Evolutionary conservation across 768 basidiomycete species (phyloP).

Genomic region (Leucocoprinus sp.): DNA sequence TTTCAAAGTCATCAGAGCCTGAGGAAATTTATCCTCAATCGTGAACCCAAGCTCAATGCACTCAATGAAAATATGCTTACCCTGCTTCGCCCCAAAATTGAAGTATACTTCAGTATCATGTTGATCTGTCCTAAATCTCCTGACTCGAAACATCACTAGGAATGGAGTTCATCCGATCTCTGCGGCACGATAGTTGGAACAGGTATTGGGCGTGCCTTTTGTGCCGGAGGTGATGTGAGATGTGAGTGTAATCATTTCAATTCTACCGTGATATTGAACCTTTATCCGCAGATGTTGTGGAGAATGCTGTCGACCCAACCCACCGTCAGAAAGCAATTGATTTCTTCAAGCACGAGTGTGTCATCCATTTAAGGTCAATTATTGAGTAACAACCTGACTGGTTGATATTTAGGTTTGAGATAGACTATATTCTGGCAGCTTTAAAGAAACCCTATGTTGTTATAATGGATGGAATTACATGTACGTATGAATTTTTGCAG

Average conservation of each 20-base stretch:
- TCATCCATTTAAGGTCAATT: slow-evolving; percentile 14
- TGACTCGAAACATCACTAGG: slow-evolving; percentile 32
- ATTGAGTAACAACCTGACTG: background rate
- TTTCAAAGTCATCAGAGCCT: slow-evolving; percentile 61
- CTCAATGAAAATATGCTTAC: slow-evolving; percentile 74
- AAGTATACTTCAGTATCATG: slow-evolving; percentile 35
- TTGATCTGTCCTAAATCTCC: slow-evolving; percentile 4
- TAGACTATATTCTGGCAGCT: slow-evolving; percentile 64
- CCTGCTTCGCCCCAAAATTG: slow-evolving; percentile 61
- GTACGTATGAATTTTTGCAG: slow-evolving; percentile 39
- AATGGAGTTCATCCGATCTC: slow-evolving; percentile 67
- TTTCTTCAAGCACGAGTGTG: slow-evolving; percentile 88
- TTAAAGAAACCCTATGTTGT: slow-evolving; percentile 85
- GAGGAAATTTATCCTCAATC: slow-evolving; percentile 72
- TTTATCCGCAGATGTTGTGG: slow-evolving; percentile 42
- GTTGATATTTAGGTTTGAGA: slow-evolving; percentile 52
- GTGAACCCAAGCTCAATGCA: slow-evolving; percentile 74
- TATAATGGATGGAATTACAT: slow-evolving; percentile 85
- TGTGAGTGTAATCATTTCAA: slow-evolving; percentile 40
- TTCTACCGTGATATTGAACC: background rate
- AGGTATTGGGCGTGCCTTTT: slow-evolving; percentile 74
- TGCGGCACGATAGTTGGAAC: slow-evolving; percentile 66
- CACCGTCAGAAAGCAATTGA: slow-evolving; percentile 62
- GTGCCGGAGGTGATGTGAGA: slow-evolving; percentile 91
- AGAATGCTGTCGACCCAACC: slow-evolving; percentile 36